Evolutionary conservation across 805 yeast genomes (phyloP), one percentile per base, ranked within the genome.

Genomic region (Teunomyces barrocoloradensis): DNA sequence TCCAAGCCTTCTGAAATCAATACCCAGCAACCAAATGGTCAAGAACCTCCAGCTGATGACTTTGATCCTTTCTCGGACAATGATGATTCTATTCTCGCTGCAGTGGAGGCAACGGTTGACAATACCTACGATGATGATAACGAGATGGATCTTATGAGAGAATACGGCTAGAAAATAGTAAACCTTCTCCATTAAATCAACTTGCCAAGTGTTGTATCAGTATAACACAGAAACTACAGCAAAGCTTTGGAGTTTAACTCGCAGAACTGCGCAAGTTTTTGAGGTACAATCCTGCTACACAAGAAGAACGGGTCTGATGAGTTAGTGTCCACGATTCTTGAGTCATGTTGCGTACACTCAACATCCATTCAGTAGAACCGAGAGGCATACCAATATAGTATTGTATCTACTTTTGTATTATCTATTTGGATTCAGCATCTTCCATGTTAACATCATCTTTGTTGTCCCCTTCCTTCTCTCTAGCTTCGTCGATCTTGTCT

Each of bases 71-170:
- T 57, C 32, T 57, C 64, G 9, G 67, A 63, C 25, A 61, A 61
- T 42, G 64, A 62, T 33, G 61, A 54, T 12, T 46, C 49, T 15
- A 30, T 47, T 32, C 43, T 33, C 13, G 39, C 33, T 33, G 32
- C 18, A 40, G n/a, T 29, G n/a, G 27, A 40, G 27, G 32, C 43
- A 11, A 40, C 25, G 4, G 34, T 32, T n/a, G 46, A 51, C 12
- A 50, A 47, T 17, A 45, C 47, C 17, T 48, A 50, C 21, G 44
- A 23, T 6, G 45, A 43, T 7, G 68, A 68, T 17, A 61, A 60
- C 20, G 73, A 70, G 40, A 45, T 65, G 49, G 72, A 64, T 11
- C 47, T 71, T 9, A 69, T 72, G 75, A 62, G 69, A 43, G 73
- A 71, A 46, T 59, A 66, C 57, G 74, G 38, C 28, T 42, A 38